A percentile compares a stretch with the other conserved stretches of the same genome.
Evolutionary conservation across 1,284 basidiomycete species (phyloP).

Genomic region (Tilletiopsis washingtonensis): DNA sequence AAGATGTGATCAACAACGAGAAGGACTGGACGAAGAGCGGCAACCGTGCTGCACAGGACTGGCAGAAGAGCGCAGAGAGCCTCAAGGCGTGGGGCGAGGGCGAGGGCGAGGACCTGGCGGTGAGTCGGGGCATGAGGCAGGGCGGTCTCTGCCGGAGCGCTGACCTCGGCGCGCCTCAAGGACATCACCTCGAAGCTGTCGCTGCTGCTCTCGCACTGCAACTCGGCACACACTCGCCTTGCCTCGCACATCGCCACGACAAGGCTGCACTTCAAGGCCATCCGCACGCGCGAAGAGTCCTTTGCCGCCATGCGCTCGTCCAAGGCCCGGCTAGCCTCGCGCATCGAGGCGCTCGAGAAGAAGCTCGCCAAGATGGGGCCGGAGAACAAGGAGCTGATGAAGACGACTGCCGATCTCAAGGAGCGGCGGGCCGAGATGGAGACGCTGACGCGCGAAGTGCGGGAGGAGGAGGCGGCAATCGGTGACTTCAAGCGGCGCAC

Average conservation of each 20-base stretch:
- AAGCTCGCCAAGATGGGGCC: constrained; percentile 83
- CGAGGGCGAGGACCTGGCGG: constrained; percentile 79
- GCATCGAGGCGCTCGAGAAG: constrained; percentile 79
- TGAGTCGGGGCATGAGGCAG: constrained; percentile 48
- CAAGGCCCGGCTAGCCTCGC: constrained; percentile 60
- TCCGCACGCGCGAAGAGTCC: constrained; percentile 75
- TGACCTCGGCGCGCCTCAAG: constrained; percentile 48
- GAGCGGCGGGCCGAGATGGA: constrained; percentile 67
- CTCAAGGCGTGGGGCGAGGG: constrained; percentile 69
- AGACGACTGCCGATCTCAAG: constrained; percentile 69
- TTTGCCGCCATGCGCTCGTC: constrained; percentile 69
- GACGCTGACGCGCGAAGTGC: constrained; percentile 69
- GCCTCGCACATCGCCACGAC: constrained; percentile 66
- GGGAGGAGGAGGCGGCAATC: constrained; percentile 70
- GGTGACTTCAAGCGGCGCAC: constrained; percentile 75
- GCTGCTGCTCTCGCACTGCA: constrained; percentile 63
- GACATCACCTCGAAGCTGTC: constrained; percentile 69
- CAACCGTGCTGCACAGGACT: constrained; percentile 60
- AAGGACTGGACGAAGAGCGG: constrained; percentile 71
- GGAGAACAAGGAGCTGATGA: constrained; percentile 71
- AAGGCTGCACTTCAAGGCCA: constrained; percentile 56
- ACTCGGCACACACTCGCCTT: constrained; percentile 63
- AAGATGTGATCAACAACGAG: constrained; percentile 81
- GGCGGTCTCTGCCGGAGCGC: not conserved
- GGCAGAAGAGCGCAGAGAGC: constrained; percentile 65